phyloP scores from a whole-genome alignment of 345 rosid genomes.

The Carallia pectinifolia region DNA sequence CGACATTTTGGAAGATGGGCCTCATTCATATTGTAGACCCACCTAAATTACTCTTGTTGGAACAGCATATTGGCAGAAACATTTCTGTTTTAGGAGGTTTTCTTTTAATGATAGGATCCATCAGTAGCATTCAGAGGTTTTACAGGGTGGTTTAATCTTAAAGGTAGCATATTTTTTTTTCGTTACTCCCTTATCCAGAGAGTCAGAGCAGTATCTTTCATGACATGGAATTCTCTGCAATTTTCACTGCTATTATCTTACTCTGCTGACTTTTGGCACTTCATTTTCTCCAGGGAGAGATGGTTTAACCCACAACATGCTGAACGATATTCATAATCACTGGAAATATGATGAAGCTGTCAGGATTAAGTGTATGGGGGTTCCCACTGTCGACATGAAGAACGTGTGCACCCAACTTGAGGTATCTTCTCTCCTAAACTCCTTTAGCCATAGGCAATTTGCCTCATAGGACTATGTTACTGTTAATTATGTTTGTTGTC shows the following conservation, averaged over 20 bases:
- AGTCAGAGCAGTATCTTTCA: neutral
- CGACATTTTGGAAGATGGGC: too few species aligned
- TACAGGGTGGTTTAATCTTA: too few species aligned
- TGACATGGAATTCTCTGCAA: neutral
- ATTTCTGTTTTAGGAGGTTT: too few species aligned
- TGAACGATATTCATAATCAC: conserved; percentile 79
- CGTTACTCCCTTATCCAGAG: neutral
- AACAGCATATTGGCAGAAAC: too few species aligned
- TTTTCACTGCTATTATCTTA: neutral
- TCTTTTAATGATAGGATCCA: too few species aligned
- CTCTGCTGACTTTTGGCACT: neutral
- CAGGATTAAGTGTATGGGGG: conserved; percentile 84
- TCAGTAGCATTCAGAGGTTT: too few species aligned
- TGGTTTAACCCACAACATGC: conserved; percentile 95
- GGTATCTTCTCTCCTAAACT: conserved; percentile 40
- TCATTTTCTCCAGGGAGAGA: conserved; percentile 62
- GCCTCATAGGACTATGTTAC: neutral
- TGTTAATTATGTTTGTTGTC: neutral
- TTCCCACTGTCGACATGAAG: conserved; percentile 88
- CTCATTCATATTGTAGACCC: too few species aligned
- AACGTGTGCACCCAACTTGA: conserved; percentile 79
- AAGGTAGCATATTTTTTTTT: too few species aligned
- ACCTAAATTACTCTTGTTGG: too few species aligned
- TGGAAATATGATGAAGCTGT: conserved; percentile 81
- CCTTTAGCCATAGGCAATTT: neutral